Base-by-base conservation (phyloP, 2,329 filamentous ascomycete genomes). In the Rosellinia necatrix region DNA sequence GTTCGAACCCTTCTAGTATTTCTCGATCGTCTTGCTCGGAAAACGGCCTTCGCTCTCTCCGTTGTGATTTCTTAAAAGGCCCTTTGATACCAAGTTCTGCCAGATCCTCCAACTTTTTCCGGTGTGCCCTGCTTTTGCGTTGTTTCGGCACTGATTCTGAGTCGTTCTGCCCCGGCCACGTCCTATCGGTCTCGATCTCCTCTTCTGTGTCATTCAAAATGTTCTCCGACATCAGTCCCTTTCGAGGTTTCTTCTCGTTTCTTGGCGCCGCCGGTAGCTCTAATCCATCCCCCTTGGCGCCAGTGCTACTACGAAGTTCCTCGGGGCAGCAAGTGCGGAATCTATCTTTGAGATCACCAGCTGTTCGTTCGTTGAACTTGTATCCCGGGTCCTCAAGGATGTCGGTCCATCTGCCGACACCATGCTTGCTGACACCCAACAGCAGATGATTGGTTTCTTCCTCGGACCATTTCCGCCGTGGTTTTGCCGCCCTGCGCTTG, bases 261-360 rank as follows among this genome's bases (percentile, higher is more conserved):
- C 47, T 62, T 6, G 56, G 43, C 10, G 48, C 53, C 3, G 62
- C 49, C 17, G 59, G 64, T 32, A 58, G 67, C 56, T 63, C 65
- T 34, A 56, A 67, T 44, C 27, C 65, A 49, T 68, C 68, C 48
- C 70, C 71, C 58, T 70, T 75, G 9, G 55, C 62, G 13, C 68
- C 59, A 17, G 63, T 53, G 21, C 74, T 76, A 21, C 72, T 73
- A 43, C 81, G 78, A 32, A 87, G 75, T 67, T 87, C 85, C 29
- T 79, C 78, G 0, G 85, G 85, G 59, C 84, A 87, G 66, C 84
- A 87, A 3, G 85, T 88, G 46, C 85, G 78, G 65, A 87, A 88
- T 10, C 85, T 77, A 68, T 88, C 85, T 67, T 88, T 88, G 47
- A 88, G 69, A 64, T 88, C 85, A 7, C 83, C 83, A 3, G 84